Percentiles rank a stretch among this genome's conserved stretches.
These are phyloP conservation scores for Trichoderma parareesei DNA, from an alignment of 495 filamentous ascomycete species.

Conservation along the genomic window DNA sequence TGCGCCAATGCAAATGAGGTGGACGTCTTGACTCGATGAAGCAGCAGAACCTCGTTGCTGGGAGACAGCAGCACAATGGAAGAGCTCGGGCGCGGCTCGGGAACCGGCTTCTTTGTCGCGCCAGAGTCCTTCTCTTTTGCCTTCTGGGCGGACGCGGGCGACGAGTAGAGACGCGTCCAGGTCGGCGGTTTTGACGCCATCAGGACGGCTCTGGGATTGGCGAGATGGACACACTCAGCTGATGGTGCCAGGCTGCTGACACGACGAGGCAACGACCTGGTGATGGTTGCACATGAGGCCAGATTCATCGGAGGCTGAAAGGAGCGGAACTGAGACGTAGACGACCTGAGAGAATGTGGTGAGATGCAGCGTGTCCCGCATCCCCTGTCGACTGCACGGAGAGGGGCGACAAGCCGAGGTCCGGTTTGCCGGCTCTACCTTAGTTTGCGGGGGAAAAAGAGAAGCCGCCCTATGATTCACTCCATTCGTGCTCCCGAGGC, in stretches of 20 bases:
- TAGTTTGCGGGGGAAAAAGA: neutral
- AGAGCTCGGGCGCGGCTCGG: constrained; percentile 16
- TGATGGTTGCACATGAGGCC: neutral
- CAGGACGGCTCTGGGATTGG: neutral
- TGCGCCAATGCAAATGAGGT: constrained; percentile 84
- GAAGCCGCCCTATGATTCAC: neutral
- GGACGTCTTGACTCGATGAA: constrained; percentile 76
- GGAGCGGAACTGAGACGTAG: neutral
- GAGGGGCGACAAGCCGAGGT: neutral
- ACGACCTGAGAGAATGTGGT: neutral
- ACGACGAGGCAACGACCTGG: neutral
- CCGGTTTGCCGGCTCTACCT: neutral
- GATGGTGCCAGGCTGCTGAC: neutral
- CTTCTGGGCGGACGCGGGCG: neutral
- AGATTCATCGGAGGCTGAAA: neutral
- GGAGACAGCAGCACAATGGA: constrained; percentile 84
- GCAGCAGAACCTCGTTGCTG: constrained; percentile 74
- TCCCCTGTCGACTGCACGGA: neutral
- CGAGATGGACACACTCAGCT: neutral
- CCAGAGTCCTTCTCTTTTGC: neutral
- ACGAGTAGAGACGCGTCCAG: constrained; percentile 1
- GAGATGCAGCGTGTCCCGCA: neutral
- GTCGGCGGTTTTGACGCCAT: neutral
- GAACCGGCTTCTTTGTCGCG: neutral
- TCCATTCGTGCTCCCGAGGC: neutral